A percentile compares a stretch with the other conserved stretches of the same genome.
Conservation (phyloP, 345 rosid genomes). For the Euclidium syriacum region DNA sequence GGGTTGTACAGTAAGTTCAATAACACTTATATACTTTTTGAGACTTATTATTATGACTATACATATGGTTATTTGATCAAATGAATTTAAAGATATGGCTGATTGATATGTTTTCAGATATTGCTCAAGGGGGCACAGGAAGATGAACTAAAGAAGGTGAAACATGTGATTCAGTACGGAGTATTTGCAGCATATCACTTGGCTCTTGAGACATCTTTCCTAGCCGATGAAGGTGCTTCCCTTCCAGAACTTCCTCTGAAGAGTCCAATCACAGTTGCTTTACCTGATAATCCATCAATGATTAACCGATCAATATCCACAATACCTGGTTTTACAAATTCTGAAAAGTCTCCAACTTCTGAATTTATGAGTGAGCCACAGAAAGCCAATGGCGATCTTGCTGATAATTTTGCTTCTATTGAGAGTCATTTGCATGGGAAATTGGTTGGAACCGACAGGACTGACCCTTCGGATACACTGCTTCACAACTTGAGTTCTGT, state of each 20-base stretch:
- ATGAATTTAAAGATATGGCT: conserved; percentile 12
- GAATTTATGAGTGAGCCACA: conserved; percentile 38
- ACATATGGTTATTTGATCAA: conserved; percentile 2
- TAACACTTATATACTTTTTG: neutral
- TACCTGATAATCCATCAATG: conserved; percentile 72
- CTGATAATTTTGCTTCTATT: conserved; percentile 21
- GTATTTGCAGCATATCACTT: conserved; percentile 98
- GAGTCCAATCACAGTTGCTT: conserved; percentile 78
- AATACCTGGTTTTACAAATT: conserved; percentile 66
- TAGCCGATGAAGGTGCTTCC: conserved; percentile 98
- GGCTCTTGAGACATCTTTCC: conserved; percentile 95
- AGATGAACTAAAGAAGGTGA: conserved; percentile 88
- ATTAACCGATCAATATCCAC: conserved; percentile 82
- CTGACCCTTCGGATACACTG: conserved; percentile 23
- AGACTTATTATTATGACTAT: conserved; percentile 9
- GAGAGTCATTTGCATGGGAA: conserved; percentile 27
- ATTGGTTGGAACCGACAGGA: conserved; percentile 31
- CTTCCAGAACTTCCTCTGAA: conserved; percentile 82
- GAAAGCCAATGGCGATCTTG: conserved; percentile 30
- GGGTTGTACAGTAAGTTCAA: conserved; percentile 86
- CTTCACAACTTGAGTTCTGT: conserved; percentile 19
- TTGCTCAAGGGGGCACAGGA: conserved; percentile 88
- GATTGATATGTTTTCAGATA: conserved; percentile 49
- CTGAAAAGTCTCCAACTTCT: conserved; percentile 38
- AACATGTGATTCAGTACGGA: conserved; percentile 96